Conservation (phyloP, 2,329 filamentous ascomycete species). For the Pseudocercospora pini-densiflorae region DNA sequence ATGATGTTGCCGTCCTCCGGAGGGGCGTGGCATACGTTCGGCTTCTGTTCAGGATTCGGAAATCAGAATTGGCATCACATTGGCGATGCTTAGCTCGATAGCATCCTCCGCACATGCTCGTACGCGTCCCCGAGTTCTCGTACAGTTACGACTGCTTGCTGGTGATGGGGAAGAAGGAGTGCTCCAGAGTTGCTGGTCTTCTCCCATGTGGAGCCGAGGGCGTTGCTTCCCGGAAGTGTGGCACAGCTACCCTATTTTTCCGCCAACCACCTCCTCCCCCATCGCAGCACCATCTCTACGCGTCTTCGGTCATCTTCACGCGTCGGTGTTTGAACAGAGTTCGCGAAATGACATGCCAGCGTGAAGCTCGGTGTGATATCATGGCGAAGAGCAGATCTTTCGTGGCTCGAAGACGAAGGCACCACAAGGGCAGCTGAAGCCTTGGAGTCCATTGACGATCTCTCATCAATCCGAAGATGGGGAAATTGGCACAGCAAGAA, state of each 20-base stretch:
- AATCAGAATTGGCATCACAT: not conserved
- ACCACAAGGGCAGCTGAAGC: too few relatives aligned
- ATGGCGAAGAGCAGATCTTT: not conserved
- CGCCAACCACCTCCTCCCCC: not conserved
- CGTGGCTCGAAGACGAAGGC: not conserved
- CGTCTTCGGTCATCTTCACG: not conserved
- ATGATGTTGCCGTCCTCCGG: not conserved
- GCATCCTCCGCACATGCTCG: not conserved
- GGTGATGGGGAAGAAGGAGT: too few relatives aligned
- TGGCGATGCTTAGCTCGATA: not conserved
- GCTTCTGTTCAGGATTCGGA: not conserved
- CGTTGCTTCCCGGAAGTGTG: not conserved
- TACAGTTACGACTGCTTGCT: not conserved
- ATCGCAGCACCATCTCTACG: not conserved
- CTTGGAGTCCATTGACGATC: not conserved
- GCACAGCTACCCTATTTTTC: not conserved
- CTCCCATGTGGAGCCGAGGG: not conserved
- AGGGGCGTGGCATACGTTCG: not conserved
- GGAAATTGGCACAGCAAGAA: conserved; percentile 22
- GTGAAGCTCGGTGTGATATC: not conserved
- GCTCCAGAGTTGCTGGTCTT: not conserved
- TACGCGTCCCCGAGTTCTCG: not conserved
- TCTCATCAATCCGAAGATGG: not conserved
- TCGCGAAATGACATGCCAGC: not conserved
- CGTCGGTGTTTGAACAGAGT: not conserved